Evolutionary conservation across 1,284 basidiomycete genomes (phyloP).

Genomic region (Volvariella surrecta): DNA sequence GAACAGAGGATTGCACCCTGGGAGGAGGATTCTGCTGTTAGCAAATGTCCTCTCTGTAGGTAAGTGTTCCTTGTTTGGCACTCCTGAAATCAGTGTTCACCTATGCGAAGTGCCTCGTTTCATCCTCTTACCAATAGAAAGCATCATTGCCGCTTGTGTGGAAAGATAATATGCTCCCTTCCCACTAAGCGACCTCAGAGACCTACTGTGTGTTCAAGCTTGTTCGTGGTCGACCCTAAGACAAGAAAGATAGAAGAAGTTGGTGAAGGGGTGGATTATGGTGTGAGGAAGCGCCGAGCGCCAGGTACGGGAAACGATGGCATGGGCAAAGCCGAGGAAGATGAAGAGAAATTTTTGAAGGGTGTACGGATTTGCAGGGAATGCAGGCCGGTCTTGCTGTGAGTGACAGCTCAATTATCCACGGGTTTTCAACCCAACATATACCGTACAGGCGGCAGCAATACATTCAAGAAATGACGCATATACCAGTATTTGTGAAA

Average conservation of each 20-base stretch:
- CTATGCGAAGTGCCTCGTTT: constrained; percentile 58
- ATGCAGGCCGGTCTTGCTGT: constrained; percentile 77
- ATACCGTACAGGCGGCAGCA: constrained; percentile 58
- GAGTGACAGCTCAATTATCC: constrained; percentile 22
- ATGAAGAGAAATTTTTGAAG: constrained; percentile 73
- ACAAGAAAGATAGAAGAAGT: constrained; percentile 78
- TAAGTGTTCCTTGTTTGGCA: constrained; percentile 29
- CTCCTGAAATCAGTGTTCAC: neutral
- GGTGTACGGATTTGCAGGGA: constrained; percentile 80
- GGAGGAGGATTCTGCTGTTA: constrained; percentile 77
- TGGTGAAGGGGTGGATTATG: constrained; percentile 82
- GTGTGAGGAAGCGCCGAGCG: constrained; percentile 45
- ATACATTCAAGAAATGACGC: constrained; percentile 61
- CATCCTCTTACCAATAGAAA: constrained; percentile 88
- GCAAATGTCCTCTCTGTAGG: constrained; percentile 82
- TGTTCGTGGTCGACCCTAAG: constrained; percentile 74
- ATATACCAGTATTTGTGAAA: constrained; percentile 55
- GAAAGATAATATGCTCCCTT: constrained; percentile 86
- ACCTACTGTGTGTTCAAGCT: constrained; percentile 59
- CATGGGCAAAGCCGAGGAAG: constrained; percentile 33
- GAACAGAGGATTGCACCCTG: constrained; percentile 95
- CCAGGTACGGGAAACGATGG: constrained; percentile 17
- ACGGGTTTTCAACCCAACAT: constrained; percentile 1
- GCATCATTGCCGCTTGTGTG: constrained; percentile 95
- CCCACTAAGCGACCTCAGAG: constrained; percentile 72